phyloP scores from a whole-genome alignment of 805 yeast genomes.

The Lipomyces chichibuensis region DNA sequence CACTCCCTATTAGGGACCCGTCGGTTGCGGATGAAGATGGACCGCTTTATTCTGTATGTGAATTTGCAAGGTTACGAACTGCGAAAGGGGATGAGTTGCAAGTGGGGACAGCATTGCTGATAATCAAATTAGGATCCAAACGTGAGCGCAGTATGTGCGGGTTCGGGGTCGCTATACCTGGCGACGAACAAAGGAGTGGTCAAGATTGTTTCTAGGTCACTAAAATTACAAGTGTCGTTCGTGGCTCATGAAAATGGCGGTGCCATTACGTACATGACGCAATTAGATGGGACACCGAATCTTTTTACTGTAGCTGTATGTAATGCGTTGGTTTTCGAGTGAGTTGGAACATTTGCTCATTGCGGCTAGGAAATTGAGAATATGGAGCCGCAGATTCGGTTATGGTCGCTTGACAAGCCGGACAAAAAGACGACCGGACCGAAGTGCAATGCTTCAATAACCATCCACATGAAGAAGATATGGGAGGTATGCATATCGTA shows the following conservation, averaged over 20 bases:
- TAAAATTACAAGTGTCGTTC: constrained; percentile 56
- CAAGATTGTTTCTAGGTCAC: constrained; percentile 58
- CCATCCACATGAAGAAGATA: constrained; percentile 73
- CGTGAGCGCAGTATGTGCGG: constrained; percentile 64
- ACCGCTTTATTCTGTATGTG: constrained; percentile 64
- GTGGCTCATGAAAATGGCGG: constrained; percentile 67
- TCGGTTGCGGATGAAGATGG: constrained; percentile 56
- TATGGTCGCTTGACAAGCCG: constrained; percentile 69
- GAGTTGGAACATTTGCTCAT: background rate
- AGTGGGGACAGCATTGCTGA: constrained; percentile 1
- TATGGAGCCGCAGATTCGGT: constrained; percentile 68
- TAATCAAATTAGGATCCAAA: constrained; percentile 55
- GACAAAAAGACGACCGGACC: constrained; percentile 40
- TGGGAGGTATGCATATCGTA: constrained; percentile 56
- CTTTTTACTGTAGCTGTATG: constrained; percentile 63
- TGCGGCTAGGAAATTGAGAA: constrained; percentile 51
- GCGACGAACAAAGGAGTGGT: constrained; percentile 59
- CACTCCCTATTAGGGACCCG: constrained; percentile 84
- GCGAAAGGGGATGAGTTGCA: background rate
- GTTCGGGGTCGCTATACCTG: constrained; percentile 59
- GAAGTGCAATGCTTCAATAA: constrained; percentile 63
- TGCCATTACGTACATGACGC: constrained; percentile 60
- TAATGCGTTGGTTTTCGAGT: background rate
- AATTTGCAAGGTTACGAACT: background rate
- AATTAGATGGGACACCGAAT: constrained; percentile 53